Conservation (phyloP, 2,329 filamentous ascomycete genomes). For the Rachicladosporium sp. region DNA sequence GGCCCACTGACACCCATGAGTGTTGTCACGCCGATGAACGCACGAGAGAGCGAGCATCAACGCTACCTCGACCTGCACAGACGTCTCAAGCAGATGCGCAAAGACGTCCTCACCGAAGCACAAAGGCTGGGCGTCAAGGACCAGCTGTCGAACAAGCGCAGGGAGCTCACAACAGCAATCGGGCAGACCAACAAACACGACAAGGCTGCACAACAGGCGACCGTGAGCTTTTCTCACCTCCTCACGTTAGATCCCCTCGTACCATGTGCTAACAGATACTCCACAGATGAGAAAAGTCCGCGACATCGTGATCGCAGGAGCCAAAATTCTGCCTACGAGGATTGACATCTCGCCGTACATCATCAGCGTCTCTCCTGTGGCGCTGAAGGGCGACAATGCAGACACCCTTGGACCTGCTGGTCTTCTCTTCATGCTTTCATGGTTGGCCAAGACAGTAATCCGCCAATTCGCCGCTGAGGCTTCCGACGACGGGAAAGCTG, state of each 20-base stretch:
- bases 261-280: slow-evolving; percentile 4
- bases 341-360: slow-evolving; percentile 22
- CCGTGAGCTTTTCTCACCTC: slow-evolving; percentile 31
- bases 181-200: slow-evolving; percentile 56
- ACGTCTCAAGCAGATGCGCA: slow-evolving; percentile 49
- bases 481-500: slow-evolving; percentile 32
- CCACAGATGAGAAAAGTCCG: slow-evolving; percentile 38
- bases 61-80: slow-evolving; percentile 49
- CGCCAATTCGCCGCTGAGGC: slow-evolving; percentile 41
- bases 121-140: slow-evolving; percentile 47
- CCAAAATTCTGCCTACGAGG: slow-evolving; percentile 6
- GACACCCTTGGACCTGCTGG: slow-evolving; percentile 31
- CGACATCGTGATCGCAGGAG: slow-evolving; percentile 35
- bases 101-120: slow-evolving; percentile 41
- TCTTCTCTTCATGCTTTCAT: slow-evolving; percentile 62
- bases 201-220: slow-evolving; percentile 47
- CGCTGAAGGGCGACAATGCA: not conserved
- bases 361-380: slow-evolving; percentile 27
- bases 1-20: not conserved
- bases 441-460: slow-evolving; percentile 61
- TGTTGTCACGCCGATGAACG: slow-evolving; percentile 4
- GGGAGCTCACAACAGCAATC: slow-evolving; percentile 51
- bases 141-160: slow-evolving; percentile 46
- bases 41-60: slow-evolving; percentile 32
- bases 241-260: not conserved